Base-by-base conservation (phyloP, 2,329 filamentous ascomycete genomes). In the Cladosporium sphaerospermum region DNA sequence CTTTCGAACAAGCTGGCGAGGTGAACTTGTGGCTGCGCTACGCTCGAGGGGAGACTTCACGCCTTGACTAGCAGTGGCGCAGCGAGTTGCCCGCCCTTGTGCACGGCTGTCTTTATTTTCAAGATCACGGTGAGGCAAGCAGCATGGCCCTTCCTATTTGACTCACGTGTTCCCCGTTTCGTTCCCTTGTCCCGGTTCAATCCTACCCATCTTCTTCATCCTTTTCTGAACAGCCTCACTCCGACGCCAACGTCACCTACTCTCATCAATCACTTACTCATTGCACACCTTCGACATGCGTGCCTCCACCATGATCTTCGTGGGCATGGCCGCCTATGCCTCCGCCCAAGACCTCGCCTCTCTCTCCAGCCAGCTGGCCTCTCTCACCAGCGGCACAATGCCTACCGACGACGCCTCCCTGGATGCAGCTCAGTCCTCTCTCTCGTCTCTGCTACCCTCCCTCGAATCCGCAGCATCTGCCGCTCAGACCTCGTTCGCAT, bases 311-410 rank as follows among this genome's bases (percentile, higher is more conserved):
- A n/a, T 32, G 34, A 4, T 49, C n/a, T 2, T 49, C n/a, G 28
- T 34, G 23, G n/a, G 36, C 36, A 32, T 49, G 46, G 23, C 23
- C 36, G 19, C 46, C 37, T 49, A 10, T 19, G 18, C 36, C 28
- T n/a, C 14, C 36, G 46, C 46, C 23, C 46, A 49, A 13, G 23
- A 44, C 42, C 41, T 43, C 16, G 41, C 41, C 41, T 44, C 42
- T 14, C 42, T 44, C 19, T 32, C 42, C 23, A 32, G 42, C 23
- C 3, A 44, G 42, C 23, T 44, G 1, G 42, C 42, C 14, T 44
- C 42, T 7, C 42, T 44, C 42, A 44, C 42, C 23, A 23, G 14
- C 16, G 19, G 14, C 42, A 28, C 34, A 36, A n/a, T 36, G 34
- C 10, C 34, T n/a, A 14, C 36, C 36, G 16, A 39, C 36, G 11